These are phyloP conservation scores for Candida orba DNA, from an alignment of 805 yeast species.

Conservation along the genomic window DNA sequence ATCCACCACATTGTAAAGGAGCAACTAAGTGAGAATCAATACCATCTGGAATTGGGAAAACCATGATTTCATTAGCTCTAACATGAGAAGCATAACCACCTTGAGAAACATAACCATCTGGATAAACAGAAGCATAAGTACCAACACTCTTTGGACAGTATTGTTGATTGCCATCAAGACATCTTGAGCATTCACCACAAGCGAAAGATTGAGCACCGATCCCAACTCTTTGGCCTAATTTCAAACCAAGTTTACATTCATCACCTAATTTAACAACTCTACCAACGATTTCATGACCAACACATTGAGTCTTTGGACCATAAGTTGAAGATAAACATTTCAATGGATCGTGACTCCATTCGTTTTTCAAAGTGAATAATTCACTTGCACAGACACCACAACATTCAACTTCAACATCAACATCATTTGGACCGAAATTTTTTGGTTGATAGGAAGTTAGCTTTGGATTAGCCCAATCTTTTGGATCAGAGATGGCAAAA, in stretches of 20 bases:
- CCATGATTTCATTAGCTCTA: slow-evolving; percentile 56
- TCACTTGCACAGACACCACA: slow-evolving; percentile 70
- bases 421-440: slow-evolving; percentile 35
- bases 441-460: slow-evolving; percentile 44
- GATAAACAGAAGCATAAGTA: slow-evolving; percentile 46
- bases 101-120: slow-evolving; percentile 41
- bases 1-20: slow-evolving; percentile 73
- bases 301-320: slow-evolving; percentile 37
- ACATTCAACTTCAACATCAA: slow-evolving; percentile 50
- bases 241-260: slow-evolving; percentile 37
- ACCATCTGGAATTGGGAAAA: slow-evolving; percentile 53
- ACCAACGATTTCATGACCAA: slow-evolving; percentile 69
- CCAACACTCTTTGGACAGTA: slow-evolving; percentile 43
- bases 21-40: slow-evolving; percentile 51
- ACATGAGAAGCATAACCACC: slow-evolving; percentile 70
- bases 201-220: slow-evolving; percentile 64
- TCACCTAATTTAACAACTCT: slow-evolving; percentile 51
- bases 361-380: slow-evolving; percentile 42
- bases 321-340: slow-evolving; percentile 18
- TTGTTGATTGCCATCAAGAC: slow-evolving; percentile 46
- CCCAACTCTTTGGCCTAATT: slow-evolving; percentile 74
- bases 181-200: slow-evolving; percentile 57
- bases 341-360: slow-evolving; percentile 35
- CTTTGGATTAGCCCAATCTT: slow-evolving; percentile 51
- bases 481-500: slow-evolving; percentile 42